A percentile compares a stretch with the other conserved stretches of the same genome.
phyloP scores from a whole-genome alignment of 2,329 filamentous ascomycete genomes.

The Arthrocladium fulminans region DNA sequence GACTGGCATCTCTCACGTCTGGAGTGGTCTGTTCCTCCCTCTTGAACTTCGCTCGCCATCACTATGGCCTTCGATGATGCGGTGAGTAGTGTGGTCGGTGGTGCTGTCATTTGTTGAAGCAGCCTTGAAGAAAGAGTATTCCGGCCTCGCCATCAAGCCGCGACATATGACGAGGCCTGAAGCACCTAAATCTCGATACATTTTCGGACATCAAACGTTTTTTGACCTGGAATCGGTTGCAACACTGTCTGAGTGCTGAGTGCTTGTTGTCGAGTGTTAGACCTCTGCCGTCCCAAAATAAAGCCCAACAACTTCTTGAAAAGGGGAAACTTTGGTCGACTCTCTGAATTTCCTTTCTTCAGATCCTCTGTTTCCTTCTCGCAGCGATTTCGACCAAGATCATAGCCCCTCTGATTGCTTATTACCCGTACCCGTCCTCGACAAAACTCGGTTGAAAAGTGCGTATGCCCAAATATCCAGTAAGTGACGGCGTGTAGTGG shows the following conservation, averaged over 20 bases:
- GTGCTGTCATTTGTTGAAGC: too few species aligned
- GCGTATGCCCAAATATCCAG: constrained; percentile 42
- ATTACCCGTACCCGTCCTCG: constrained; percentile 29
- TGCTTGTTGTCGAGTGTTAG: constrained; percentile 8
- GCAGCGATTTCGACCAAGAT: constrained; percentile 18
- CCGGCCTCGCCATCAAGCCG: too few species aligned
- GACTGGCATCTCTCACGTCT: too few species aligned
- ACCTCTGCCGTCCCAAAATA: constrained; percentile 1
- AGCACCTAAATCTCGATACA: constrained; percentile 9
- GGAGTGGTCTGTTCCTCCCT: too few species aligned
- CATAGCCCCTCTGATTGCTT: constrained; percentile 39
- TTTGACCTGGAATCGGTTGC: constrained; percentile 2
- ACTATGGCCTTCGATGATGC: too few species aligned
- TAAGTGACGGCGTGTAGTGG: constrained; percentile 25
- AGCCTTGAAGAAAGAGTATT: too few species aligned
- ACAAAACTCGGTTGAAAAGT: constrained; percentile 35
- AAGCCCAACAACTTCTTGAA: constrained; percentile 8
- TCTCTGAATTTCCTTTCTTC: constrained; percentile 5
- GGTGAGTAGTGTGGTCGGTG: too few species aligned
- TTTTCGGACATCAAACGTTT: constrained; percentile 6
- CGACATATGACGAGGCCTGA: constrained; percentile 1
- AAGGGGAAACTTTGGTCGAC: not conserved
- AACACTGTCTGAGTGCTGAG: constrained; percentile 5
- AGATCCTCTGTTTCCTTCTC: constrained; percentile 10
- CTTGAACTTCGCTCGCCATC: too few species aligned